Conservation (phyloP, 805 yeast species). For the Blastobotrys attinorum region DNA sequence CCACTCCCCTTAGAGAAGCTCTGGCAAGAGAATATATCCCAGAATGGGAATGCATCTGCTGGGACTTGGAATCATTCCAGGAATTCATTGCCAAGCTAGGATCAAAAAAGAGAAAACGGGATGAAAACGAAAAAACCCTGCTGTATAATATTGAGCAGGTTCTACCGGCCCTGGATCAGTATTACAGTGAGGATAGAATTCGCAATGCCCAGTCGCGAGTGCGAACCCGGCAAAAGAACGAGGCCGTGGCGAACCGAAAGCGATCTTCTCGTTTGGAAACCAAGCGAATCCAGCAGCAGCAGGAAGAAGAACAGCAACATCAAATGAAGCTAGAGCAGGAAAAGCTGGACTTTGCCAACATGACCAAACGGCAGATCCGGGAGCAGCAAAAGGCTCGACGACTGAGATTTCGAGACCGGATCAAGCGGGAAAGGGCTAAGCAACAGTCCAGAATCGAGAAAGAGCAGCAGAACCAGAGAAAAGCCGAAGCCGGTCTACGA, state of each 20-base stretch:
- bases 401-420: conserved; percentile 12
- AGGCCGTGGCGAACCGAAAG: conserved; percentile 26
- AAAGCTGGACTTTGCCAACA: conserved; percentile 8
- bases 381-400: conserved; percentile 7
- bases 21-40: background rate
- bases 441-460: conserved; percentile 10
- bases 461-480: conserved; percentile 8
- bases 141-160: conserved; percentile 18
- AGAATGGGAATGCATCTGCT: conserved; percentile 28
- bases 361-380: conserved; percentile 4
- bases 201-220: conserved; percentile 22
- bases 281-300: conserved; percentile 17
- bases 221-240: conserved; percentile 19
- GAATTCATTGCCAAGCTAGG: conserved; percentile 14
- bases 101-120: conserved; percentile 2
- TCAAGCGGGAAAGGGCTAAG: conserved; percentile 9
- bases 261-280: conserved; percentile 28
- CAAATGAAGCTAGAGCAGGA: conserved; percentile 13
- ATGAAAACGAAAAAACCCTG: conserved; percentile 16
- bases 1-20: conserved; percentile 2
- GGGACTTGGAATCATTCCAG: conserved; percentile 25
- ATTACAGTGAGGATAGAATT: conserved; percentile 19
- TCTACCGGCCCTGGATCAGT: conserved; percentile 25
- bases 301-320: conserved; percentile 15
- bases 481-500: conserved; percentile 2